These are phyloP conservation scores for Saccharum spontaneum DNA, from an alignment of 176 grass and related monocot genomes.

Conservation along the genomic window DNA sequence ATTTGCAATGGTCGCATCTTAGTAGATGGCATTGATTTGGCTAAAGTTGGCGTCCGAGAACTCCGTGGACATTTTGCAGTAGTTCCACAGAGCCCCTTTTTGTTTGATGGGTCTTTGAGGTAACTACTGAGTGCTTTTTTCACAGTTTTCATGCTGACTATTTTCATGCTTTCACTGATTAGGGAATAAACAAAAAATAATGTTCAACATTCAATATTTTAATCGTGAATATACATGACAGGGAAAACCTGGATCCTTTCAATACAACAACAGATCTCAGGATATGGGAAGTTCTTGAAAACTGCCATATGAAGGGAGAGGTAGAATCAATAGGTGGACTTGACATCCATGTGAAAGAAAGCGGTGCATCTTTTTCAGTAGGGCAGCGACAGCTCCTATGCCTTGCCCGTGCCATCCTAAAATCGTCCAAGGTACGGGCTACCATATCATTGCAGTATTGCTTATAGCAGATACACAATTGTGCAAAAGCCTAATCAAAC, in stretches of 20 bases:
- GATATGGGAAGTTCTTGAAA: constrained; percentile 95
- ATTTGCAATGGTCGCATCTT: constrained; percentile 74
- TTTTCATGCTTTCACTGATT: constrained; percentile 9
- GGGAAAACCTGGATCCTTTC: constrained; percentile 93
- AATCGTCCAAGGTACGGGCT: constrained; percentile 76
- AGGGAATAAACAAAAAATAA: not conserved
- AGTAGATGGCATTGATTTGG: constrained; percentile 69
- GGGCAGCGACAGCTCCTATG: constrained; percentile 88
- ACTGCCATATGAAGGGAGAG: constrained; percentile 86
- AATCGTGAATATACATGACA: constrained; percentile 19
- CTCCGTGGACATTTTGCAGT: constrained; percentile 78
- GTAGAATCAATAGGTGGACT: constrained; percentile 82
- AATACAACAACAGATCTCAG: constrained; percentile 49
- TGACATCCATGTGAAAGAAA: constrained; percentile 75
- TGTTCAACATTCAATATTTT: constrained; percentile 5
- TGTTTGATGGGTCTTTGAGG: constrained; percentile 93
- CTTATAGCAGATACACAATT: not conserved
- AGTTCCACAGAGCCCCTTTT: constrained; percentile 87
- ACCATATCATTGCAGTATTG: not conserved
- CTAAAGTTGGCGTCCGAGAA: constrained; percentile 62
- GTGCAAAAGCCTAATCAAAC: not conserved
- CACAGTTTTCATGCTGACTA: constrained; percentile 16
- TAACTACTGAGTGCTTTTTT: constrained; percentile 33
- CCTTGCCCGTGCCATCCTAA: constrained; percentile 82
- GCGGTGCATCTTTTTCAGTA: constrained; percentile 76